A percentile compares a stretch with the other conserved stretches of the same genome.
These are phyloP conservation scores for Podila horticola DNA, from an alignment of 192 early-diverging fungal genomes.

Conservation along the genomic window DNA sequence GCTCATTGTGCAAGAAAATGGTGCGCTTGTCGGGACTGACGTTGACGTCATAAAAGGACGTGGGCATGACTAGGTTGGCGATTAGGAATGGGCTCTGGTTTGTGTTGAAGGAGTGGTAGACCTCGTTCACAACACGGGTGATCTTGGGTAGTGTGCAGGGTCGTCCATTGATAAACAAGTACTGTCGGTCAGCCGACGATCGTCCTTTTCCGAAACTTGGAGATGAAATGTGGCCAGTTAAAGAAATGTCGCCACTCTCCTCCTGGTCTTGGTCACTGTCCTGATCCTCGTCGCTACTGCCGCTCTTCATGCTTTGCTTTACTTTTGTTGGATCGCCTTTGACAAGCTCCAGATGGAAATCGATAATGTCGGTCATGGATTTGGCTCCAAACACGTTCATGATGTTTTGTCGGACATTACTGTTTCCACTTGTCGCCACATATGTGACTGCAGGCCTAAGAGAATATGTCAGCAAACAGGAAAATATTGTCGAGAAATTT, in stretches of 20 bases:
- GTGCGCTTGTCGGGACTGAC: constrained; percentile 96
- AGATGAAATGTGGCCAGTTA: constrained; percentile 68
- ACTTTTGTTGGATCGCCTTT: constrained; percentile 18
- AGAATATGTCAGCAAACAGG: neutral
- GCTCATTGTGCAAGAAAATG: constrained; percentile 86
- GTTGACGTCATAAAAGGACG: constrained; percentile 86
- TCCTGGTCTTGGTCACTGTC: neutral
- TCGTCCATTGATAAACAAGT: constrained; percentile 88
- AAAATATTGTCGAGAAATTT: neutral
- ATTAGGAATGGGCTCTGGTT: constrained; percentile 85
- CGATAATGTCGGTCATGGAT: constrained; percentile 51
- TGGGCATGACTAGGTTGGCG: constrained; percentile 69
- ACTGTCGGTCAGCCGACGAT: constrained; percentile 85
- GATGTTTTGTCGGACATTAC: constrained; percentile 71
- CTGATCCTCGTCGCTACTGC: neutral
- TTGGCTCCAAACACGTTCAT: constrained; percentile 82
- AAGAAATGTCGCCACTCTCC: constrained; percentile 14
- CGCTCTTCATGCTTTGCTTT: neutral
- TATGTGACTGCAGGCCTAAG: constrained; percentile 59
- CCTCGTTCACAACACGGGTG: constrained; percentile 81
- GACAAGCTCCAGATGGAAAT: constrained; percentile 58
- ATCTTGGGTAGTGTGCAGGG: constrained; percentile 89
- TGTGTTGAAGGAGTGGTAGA: constrained; percentile 74
- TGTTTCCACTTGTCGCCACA: constrained; percentile 71
- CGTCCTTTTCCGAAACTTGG: constrained; percentile 76